Conservation (phyloP, 257 asterid genomes). For the Fraxinus pennsylvanica region DNA sequence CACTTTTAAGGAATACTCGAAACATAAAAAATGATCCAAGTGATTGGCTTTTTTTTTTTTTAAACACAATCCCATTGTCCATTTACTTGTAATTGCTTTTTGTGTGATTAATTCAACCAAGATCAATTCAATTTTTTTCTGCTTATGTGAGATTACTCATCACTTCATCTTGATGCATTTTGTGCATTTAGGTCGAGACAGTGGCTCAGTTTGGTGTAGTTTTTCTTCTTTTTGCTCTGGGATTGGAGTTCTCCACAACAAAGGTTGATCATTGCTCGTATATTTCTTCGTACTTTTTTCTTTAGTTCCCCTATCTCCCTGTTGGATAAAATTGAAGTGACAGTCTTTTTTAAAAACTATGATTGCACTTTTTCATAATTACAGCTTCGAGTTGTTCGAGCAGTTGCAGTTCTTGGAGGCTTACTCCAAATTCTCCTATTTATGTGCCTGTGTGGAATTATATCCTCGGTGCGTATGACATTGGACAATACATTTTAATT, state of each 20-base stretch:
- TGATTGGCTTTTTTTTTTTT: constrained; percentile 5
- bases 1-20: background rate
- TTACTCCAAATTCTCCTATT: constrained; percentile 85
- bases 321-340: constrained; percentile 14
- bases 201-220: constrained; percentile 99
- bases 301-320: constrained; percentile 1
- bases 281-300: background rate
- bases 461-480: constrained; percentile 74
- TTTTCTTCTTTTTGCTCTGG: constrained; percentile 97
- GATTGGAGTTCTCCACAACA: constrained; percentile 87
- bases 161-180: constrained; percentile 22
- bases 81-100: background rate
- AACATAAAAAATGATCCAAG: constrained; percentile 7
- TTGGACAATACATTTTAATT: constrained; percentile 25
- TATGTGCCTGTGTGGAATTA: constrained; percentile 92
- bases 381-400: constrained; percentile 96
- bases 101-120: background rate
- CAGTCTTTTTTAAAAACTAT: constrained; percentile 24
- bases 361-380: constrained; percentile 21
- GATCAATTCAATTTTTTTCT: constrained; percentile 1
- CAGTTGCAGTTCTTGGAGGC: constrained; percentile 99
- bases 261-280: constrained; percentile 54
- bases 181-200: constrained; percentile 82
- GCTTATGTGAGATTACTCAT: constrained; percentile 3
- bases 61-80: constrained; percentile 5